Percentiles rank a stretch among this genome's conserved stretches.
Conservation (phyloP, 2,329 filamentous ascomycete genomes). For the Onygenales sp. region DNA sequence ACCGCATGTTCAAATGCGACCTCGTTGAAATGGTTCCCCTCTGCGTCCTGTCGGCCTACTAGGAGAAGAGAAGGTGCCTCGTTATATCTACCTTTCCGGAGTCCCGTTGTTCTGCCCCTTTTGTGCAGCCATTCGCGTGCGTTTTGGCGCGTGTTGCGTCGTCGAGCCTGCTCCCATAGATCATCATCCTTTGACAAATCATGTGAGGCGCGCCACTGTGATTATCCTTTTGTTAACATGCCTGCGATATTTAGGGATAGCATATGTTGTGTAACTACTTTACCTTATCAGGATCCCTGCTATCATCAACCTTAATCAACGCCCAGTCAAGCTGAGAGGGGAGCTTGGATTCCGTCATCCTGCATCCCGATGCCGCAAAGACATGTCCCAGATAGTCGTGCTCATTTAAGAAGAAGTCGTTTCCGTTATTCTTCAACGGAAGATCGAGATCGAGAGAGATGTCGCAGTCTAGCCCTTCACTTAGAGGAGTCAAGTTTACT, state of each 20-base stretch:
- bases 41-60: background rate
- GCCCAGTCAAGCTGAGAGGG: background rate
- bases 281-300: background rate
- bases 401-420: background rate
- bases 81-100: background rate
- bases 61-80: background rate
- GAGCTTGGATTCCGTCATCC: background rate
- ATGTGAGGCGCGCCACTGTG: background rate
- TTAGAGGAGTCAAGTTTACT: background rate
- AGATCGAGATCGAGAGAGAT: background rate
- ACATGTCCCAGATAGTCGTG: background rate
- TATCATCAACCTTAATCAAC: background rate
- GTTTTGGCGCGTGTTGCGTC: background rate
- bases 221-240: background rate
- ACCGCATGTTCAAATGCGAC: background rate
- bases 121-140: background rate
- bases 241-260: background rate
- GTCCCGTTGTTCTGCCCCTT: background rate
- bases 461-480: background rate
- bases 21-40: background rate
- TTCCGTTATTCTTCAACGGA: background rate
- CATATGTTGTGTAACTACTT: background rate
- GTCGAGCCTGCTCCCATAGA: background rate
- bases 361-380: background rate
- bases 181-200: background rate